These are phyloP conservation scores for Haplosporangium sp. DNA, from an alignment of 371 early-diverging fungal species.

Conservation along the genomic window DNA sequence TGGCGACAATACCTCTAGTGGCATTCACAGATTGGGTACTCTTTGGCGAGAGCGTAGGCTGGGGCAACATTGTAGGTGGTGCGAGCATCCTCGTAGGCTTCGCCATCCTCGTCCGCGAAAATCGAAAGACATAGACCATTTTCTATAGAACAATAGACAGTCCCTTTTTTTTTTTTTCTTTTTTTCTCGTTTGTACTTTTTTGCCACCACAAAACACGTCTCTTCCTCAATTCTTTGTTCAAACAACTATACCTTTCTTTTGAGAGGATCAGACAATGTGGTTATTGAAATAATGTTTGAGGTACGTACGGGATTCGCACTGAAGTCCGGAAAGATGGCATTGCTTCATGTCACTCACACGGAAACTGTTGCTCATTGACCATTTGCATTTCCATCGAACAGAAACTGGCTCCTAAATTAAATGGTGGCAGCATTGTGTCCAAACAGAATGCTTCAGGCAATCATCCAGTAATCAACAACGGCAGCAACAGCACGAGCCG, in stretches of 20 bases:
- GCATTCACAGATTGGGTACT: slow-evolving; percentile 63
- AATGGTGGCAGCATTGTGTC: slow-evolving; percentile 25
- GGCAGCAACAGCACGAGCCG: neutral
- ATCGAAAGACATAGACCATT: slow-evolving; percentile 17
- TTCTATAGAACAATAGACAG: neutral
- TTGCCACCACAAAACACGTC: neutral
- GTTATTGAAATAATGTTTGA: slow-evolving; percentile 32
- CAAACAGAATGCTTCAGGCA: slow-evolving; percentile 3
- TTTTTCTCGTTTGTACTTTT: neutral
- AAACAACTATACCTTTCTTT: neutral
- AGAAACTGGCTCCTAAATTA: slow-evolving; percentile 34
- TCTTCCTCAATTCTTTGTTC: neutral
- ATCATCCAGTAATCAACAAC: neutral
- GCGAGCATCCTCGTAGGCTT: slow-evolving; percentile 54
- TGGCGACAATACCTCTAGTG: slow-evolving; percentile 85
- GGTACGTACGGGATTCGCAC: slow-evolving; percentile 7
- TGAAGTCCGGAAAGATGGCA: neutral
- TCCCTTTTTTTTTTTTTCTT: neutral
- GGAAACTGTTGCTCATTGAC: neutral
- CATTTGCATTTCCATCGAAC: neutral
- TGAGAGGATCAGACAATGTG: slow-evolving; percentile 16
- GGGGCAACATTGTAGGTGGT: slow-evolving; percentile 52
- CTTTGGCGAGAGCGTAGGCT: slow-evolving; percentile 32
- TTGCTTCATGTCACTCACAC: no score
- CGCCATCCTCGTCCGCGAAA: slow-evolving; percentile 52